phyloP scores from a whole-genome alignment of 2,329 filamentous ascomycete genomes.

The Sordariomycetes sp. region DNA sequence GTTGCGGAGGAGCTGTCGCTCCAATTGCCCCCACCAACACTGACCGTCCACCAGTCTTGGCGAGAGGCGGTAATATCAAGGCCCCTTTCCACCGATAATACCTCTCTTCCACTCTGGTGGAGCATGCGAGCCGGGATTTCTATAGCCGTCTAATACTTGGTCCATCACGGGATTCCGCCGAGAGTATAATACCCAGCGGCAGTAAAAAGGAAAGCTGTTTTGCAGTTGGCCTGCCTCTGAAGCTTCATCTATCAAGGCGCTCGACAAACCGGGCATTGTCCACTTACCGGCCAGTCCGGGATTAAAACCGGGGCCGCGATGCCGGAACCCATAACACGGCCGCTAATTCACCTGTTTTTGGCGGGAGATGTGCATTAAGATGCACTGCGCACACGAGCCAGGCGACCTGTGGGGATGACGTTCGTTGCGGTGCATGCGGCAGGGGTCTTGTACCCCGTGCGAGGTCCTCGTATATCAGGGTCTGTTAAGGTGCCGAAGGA shows the following conservation, averaged over 20 bases:
- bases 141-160: neutral
- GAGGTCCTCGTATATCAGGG: too few relatives aligned
- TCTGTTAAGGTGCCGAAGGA: neutral
- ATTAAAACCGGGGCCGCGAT: neutral
- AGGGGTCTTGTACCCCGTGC: neutral
- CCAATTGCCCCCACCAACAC: too few relatives aligned
- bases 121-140: neutral
- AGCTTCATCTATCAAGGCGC: neutral
- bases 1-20: neutral
- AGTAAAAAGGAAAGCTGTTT: neutral
- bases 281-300: neutral
- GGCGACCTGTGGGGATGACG: constrained; percentile 3
- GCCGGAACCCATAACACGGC: neutral
- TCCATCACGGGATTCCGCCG: neutral
- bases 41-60: too few relatives aligned
- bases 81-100: too few relatives aligned
- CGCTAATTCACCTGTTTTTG: neutral
- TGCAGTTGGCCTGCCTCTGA: neutral
- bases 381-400: constrained; percentile 2
- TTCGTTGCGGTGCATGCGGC: neutral
- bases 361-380: constrained; percentile 2
- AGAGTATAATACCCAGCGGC: neutral
- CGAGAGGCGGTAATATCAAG: too few relatives aligned
- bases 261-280: neutral
- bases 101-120: too few relatives aligned